These are phyloP conservation scores for Mitragyna speciosa DNA, from an alignment of 257 asterid genomes.

Conservation along the genomic window DNA sequence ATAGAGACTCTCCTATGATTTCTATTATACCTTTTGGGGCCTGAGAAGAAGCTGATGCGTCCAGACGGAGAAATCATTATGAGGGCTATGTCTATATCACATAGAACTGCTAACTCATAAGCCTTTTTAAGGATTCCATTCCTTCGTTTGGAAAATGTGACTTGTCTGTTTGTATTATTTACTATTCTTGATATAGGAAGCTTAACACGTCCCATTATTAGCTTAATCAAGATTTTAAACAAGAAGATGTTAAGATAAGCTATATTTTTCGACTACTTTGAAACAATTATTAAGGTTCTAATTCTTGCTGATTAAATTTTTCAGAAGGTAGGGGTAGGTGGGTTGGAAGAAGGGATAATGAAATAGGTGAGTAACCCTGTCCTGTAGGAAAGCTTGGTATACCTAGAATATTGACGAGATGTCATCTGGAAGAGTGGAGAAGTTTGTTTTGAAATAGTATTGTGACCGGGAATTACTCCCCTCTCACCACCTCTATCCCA, in stretches of 20 bases:
- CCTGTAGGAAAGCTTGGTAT: constrained; percentile 3
- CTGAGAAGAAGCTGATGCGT: constrained; percentile 73
- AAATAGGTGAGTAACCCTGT: not conserved
- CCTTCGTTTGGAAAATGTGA: constrained; percentile 79
- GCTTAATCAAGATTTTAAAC: not conserved
- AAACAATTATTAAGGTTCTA: not conserved
- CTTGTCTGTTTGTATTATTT: constrained; percentile 70
- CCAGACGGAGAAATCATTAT: constrained; percentile 74
- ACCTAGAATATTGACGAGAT: not conserved
- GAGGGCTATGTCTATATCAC: constrained; percentile 70
- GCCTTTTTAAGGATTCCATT: constrained; percentile 80
- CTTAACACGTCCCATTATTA: constrained; percentile 71
- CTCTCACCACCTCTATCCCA: too few relatives aligned
- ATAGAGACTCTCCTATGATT: not conserved
- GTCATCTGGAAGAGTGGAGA: constrained; percentile 2
- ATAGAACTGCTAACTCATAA: constrained; percentile 66
- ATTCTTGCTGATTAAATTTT: not conserved
- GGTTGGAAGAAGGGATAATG: not conserved
- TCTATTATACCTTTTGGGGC: constrained; percentile 49
- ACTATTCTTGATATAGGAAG: constrained; percentile 79
- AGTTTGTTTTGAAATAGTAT: constrained; percentile 15
- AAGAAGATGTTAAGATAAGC: not conserved
- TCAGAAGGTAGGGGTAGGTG: not conserved
- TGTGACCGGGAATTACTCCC: constrained; percentile 13
- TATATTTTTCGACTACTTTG: not conserved